Conservation (phyloP, 75 land plant genomes). For the Pinus taeda region DNA sequence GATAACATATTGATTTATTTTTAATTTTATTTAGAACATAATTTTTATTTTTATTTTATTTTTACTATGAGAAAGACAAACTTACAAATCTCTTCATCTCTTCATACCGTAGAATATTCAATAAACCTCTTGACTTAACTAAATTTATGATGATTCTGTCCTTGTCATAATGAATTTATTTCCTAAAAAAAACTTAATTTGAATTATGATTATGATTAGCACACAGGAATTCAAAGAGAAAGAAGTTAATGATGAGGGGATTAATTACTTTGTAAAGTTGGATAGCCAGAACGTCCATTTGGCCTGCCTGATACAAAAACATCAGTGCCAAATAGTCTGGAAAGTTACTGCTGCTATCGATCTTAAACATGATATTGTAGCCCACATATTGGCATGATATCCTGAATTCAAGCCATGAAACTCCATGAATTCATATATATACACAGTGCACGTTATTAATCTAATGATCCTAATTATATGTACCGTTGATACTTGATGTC, state of each 20-base stretch:
- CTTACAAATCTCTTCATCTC: too few species aligned
- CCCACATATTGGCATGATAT: constrained; percentile 31
- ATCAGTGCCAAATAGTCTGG: constrained; percentile 44
- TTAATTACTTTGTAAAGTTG: neutral
- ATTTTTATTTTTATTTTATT: too few species aligned
- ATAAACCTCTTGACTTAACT: too few species aligned
- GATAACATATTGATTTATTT: too few species aligned
- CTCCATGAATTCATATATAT: too few species aligned
- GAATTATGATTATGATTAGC: neutral
- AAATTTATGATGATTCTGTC: too few species aligned
- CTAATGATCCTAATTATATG: neutral
- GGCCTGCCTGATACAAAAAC: constrained; percentile 28
- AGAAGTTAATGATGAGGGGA: neutral
- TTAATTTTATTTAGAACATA: too few species aligned
- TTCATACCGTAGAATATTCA: too few species aligned
- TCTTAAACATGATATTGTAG: constrained; percentile 26
- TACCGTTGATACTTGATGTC: constrained; percentile 53
- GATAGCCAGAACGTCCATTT: constrained; percentile 21
- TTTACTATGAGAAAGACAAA: too few species aligned
- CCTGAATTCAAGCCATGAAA: constrained; percentile 4
- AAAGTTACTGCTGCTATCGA: constrained; percentile 39
- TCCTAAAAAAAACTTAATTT: neutral
- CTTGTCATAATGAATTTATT: too few species aligned
- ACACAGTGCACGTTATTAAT: neutral
- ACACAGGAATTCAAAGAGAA: neutral